These are phyloP conservation scores for Tubosaeta sp. DNA, from an alignment of 768 basidiomycete species.

Conservation along the genomic window DNA sequence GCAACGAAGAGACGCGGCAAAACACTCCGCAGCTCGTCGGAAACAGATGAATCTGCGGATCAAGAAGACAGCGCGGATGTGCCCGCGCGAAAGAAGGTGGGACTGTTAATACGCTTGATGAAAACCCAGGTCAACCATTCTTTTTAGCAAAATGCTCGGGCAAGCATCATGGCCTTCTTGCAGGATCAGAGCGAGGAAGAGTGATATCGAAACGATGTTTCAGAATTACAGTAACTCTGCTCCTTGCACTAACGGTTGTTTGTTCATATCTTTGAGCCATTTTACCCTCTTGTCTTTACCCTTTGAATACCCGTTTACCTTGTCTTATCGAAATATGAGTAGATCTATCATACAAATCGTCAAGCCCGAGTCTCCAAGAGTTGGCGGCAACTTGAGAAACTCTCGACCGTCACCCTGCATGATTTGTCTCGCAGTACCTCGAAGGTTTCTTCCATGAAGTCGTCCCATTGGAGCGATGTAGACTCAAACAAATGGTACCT, in stretches of 20 bases:
- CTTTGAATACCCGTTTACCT: not conserved
- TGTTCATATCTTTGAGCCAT: not conserved
- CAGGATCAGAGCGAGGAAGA: conserved; percentile 66
- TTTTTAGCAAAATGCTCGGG: conserved; percentile 41
- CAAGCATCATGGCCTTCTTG: conserved; percentile 69
- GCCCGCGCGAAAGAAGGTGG: conserved; percentile 43
- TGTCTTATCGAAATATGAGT: not conserved
- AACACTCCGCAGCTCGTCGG: conserved; percentile 5
- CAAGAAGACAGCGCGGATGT: conserved; percentile 29
- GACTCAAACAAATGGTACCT: not conserved
- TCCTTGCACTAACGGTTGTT: not conserved
- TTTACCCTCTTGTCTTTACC: not conserved
- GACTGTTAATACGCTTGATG: not conserved
- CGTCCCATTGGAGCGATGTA: conserved; percentile 12
- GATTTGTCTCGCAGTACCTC: conserved; percentile 15
- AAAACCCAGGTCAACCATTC: not conserved
- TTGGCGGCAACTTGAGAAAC: conserved; percentile 2
- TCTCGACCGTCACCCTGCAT: conserved; percentile 9
- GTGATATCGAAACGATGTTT: not conserved
- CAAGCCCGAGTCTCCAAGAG: not conserved
- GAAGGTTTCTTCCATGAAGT: conserved; percentile 14
- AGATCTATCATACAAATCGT: conserved; percentile 2
- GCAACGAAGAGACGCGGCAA: conserved; percentile 34
- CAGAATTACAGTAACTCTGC: not conserved
- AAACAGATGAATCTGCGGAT: conserved; percentile 27